Conservation (phyloP, 2,329 filamentous ascomycete species). For the Beauveria scarabaeidicola region DNA sequence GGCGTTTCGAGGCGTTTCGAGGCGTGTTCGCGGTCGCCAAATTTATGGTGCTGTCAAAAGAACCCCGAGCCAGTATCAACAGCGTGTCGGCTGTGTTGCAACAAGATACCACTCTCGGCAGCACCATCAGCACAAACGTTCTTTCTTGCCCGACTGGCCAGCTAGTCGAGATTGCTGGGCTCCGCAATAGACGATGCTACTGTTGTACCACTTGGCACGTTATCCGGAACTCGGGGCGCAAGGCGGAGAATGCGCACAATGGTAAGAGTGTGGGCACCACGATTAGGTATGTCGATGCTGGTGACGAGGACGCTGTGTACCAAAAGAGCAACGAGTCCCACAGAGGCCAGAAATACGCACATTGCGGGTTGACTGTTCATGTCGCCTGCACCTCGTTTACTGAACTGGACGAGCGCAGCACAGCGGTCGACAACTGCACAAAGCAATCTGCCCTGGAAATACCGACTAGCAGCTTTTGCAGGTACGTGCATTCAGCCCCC, state of each 20-base stretch:
- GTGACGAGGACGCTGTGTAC: neutral
- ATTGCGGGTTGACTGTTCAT: neutral
- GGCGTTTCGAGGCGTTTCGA: neutral
- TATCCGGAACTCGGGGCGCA: neutral
- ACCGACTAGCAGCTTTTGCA: neutral
- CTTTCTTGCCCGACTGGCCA: neutral
- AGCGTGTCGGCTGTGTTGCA: neutral
- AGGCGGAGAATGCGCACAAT: conserved; percentile 4
- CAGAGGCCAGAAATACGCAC: neutral
- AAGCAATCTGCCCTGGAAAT: neutral
- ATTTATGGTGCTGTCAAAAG: neutral
- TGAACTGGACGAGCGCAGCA: neutral
- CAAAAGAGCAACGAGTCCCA: neutral
- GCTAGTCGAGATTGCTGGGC: neutral
- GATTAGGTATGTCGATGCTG: neutral
- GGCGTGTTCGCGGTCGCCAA: neutral
- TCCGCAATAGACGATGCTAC: conserved; percentile 5
- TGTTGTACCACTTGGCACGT: neutral
- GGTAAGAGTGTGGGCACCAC: neutral
- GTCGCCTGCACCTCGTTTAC: conserved; percentile 4
- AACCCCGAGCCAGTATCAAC: neutral
- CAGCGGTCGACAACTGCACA: neutral
- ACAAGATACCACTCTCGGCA: neutral
- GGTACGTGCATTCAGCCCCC: neutral
- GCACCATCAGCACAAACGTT: neutral